Evolutionary conservation across 352 stramenopile species (phyloP).

Genomic region (Sclerospora graminicola): DNA sequence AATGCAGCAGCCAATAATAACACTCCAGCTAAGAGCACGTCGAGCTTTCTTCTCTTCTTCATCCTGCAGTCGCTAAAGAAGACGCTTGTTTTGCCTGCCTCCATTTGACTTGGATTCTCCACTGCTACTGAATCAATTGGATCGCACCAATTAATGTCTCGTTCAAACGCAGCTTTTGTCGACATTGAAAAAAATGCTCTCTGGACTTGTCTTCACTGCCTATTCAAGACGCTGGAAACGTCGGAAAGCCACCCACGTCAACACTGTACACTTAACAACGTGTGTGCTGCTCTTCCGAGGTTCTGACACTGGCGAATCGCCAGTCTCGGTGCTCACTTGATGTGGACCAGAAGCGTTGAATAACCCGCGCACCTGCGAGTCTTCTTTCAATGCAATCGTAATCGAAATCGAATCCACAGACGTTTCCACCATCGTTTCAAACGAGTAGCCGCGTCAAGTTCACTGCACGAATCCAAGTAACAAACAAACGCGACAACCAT

Average conservation of each 20-base stretch:
- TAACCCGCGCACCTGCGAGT: constrained; percentile 35
- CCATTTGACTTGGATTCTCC: constrained; percentile 18
- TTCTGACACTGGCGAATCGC: constrained; percentile 60
- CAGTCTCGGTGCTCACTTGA: constrained; percentile 62
- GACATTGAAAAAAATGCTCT: constrained; percentile 22
- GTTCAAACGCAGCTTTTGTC: constrained; percentile 11
- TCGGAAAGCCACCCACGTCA: constrained; percentile 16
- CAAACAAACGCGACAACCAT: constrained; percentile 91
- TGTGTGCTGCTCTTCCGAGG: constrained; percentile 45
- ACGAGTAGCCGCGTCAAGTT: constrained; percentile 84
- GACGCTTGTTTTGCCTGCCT: constrained; percentile 8
- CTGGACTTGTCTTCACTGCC: constrained; percentile 28
- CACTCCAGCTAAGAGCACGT: constrained; percentile 16
- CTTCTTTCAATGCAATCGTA: constrained; percentile 49
- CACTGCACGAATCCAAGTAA: constrained; percentile 89
- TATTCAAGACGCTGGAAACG: constrained; percentile 18
- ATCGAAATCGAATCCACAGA: constrained; percentile 37
- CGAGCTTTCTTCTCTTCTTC: constrained; percentile 14
- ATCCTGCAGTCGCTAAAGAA: constrained; percentile 3
- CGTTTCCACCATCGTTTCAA: constrained; percentile 83
- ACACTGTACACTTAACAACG: constrained; percentile 31
- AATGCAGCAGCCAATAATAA: constrained; percentile 33
- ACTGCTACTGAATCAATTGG: constrained; percentile 29
- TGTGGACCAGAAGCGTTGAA: constrained; percentile 77
- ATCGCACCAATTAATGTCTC: constrained; percentile 9